Percentiles rank a stretch among this genome's conserved stretches.
Evolutionary conservation across 2,329 filamentous ascomycete species (phyloP).

Genomic region (Pestalotiopsis fici): DNA sequence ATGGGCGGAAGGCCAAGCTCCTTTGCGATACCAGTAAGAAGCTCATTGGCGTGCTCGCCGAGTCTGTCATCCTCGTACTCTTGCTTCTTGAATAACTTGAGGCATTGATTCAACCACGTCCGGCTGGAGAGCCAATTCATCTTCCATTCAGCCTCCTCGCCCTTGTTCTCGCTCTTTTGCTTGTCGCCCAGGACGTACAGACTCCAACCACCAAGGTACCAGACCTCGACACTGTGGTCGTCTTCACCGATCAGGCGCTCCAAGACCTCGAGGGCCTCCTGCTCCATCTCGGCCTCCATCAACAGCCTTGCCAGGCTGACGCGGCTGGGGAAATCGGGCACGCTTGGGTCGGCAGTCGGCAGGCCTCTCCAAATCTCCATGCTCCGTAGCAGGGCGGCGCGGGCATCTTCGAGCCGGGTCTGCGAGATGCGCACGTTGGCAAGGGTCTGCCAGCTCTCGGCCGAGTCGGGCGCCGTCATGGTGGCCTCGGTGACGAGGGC

Average conservation of each 20-base stretch:
- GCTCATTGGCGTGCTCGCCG: slow-evolving; percentile 72
- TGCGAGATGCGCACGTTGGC: slow-evolving; percentile 95
- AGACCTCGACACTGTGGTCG: slow-evolving; percentile 91
- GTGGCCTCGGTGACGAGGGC: slow-evolving; percentile 87
- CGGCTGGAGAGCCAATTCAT: slow-evolving; percentile 72
- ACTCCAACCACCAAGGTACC: slow-evolving; percentile 97
- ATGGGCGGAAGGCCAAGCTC: slow-evolving; percentile 63
- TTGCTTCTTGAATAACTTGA: slow-evolving; percentile 75
- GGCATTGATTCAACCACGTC: slow-evolving; percentile 79
- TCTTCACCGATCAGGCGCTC: slow-evolving; percentile 85
- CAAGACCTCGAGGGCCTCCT: slow-evolving; percentile 81
- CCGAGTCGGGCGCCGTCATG: slow-evolving; percentile 75
- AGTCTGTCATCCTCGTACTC: slow-evolving; percentile 86
- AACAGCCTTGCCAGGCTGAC: slow-evolving; percentile 83
- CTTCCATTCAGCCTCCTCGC: slow-evolving; percentile 52
- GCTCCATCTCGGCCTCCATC: slow-evolving; percentile 87
- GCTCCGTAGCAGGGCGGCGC: slow-evolving; percentile 75
- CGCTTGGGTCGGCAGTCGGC: slow-evolving; percentile 66
- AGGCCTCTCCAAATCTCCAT: slow-evolving; percentile 82
- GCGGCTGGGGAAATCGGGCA: slow-evolving; percentile 84
- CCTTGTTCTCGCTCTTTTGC: slow-evolving; percentile 50
- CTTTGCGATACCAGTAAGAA: slow-evolving; percentile 63
- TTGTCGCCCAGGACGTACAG: slow-evolving; percentile 78
- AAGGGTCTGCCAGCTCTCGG: slow-evolving; percentile 93
- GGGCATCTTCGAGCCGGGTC: slow-evolving; percentile 74